These are phyloP conservation scores for Cladosporium austrohemisphaericum DNA, from an alignment of 2,329 filamentous ascomycete species.

Conservation along the genomic window DNA sequence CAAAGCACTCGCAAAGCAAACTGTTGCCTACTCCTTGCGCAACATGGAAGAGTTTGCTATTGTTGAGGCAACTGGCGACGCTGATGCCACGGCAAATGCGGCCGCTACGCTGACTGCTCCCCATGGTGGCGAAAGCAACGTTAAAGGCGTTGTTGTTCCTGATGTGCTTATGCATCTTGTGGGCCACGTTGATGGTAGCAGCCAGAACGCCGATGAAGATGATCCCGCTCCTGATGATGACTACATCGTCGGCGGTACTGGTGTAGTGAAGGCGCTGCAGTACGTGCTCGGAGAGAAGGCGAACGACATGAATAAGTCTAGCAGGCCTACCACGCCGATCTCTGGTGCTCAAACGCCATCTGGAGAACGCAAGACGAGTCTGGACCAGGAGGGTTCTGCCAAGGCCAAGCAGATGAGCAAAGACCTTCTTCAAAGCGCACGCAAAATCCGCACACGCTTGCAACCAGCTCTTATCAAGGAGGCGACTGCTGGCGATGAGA, in stretches of 20 bases:
- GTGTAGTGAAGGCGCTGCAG: constrained; percentile 87
- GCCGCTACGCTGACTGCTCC: constrained; percentile 41
- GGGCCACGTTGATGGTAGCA: constrained; percentile 58
- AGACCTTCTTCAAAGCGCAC: constrained; percentile 77
- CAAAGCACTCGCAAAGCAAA: constrained; percentile 85
- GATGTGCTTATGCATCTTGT: constrained; percentile 85
- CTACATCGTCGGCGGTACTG: constrained; percentile 93
- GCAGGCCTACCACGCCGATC: constrained; percentile 38
- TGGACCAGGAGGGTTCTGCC: constrained; percentile 37
- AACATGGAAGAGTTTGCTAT: constrained; percentile 82
- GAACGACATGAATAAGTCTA: constrained; percentile 35
- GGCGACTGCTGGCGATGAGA: constrained; percentile 65
- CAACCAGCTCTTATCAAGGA: constrained; percentile 80
- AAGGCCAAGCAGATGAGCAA: constrained; percentile 92
- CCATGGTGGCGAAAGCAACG: constrained; percentile 45
- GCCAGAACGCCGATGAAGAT: constrained; percentile 55
- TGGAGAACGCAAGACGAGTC: constrained; percentile 25
- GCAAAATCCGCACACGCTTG: constrained; percentile 79
- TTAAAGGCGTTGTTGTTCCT: constrained; percentile 62
- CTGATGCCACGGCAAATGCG: constrained; percentile 40
- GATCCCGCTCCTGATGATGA: constrained; percentile 79
- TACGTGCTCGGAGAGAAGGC: constrained; percentile 84
- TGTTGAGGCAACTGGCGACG: constrained; percentile 50
- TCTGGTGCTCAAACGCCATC: constrained; percentile 45
- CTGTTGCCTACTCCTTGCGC: constrained; percentile 88